Conservation (phyloP, 2,329 filamentous ascomycete species). For the Fusarium sp. region DNA sequence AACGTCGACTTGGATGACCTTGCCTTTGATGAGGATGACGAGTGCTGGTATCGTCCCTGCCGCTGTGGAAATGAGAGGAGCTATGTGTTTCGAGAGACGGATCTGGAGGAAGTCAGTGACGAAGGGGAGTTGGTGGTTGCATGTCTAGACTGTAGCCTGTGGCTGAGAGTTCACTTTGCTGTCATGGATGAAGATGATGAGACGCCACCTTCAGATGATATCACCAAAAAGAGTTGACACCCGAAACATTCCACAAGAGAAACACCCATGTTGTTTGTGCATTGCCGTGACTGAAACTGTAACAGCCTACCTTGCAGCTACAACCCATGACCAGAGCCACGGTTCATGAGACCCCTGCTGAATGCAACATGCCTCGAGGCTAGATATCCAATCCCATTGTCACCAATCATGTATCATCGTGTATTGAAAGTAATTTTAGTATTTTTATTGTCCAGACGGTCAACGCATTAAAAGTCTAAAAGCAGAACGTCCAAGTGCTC, state of each 20-base stretch:
- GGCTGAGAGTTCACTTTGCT: constrained; percentile 73
- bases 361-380: not conserved
- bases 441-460: constrained; percentile 69
- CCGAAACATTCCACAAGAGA: not conserved
- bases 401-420: constrained; percentile 38
- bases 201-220: constrained; percentile 9
- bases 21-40: constrained; percentile 59
- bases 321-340: not conserved
- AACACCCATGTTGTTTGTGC: not conserved
- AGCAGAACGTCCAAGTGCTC: constrained; percentile 63
- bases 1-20: constrained; percentile 75
- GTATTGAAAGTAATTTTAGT: constrained; percentile 59
- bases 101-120: constrained; percentile 69
- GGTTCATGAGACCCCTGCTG: not conserved
- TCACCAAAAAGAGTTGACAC: constrained; percentile 39
- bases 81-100: constrained; percentile 68
- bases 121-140: constrained; percentile 72
- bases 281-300: not conserved
- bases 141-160: constrained; percentile 75
- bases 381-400: not conserved
- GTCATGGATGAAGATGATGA: constrained; percentile 55
- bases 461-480: constrained; percentile 67
- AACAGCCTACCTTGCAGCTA: not conserved
- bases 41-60: constrained; percentile 68
- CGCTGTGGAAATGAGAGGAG: constrained; percentile 73